phyloP scores from a whole-genome alignment of 202 grass and related monocot genomes.

The Hordeum pubiflorum region DNA sequence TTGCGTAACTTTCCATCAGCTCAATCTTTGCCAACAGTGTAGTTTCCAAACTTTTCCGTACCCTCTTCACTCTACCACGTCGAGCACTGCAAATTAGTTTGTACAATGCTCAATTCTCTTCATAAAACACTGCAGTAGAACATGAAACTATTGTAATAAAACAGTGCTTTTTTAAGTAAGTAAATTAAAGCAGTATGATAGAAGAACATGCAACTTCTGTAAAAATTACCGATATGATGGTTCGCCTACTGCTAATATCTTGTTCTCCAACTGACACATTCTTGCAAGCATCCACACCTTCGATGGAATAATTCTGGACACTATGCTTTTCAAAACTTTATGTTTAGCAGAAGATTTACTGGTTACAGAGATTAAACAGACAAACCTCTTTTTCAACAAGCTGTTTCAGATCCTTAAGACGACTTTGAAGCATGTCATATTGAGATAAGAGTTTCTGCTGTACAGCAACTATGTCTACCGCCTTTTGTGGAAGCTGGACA shows the following conservation, averaged over 20 bases:
- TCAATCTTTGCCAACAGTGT: conserved; percentile 69
- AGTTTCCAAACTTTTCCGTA: conserved; percentile 74
- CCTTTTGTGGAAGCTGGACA: conserved; percentile 72
- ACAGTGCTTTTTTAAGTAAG: not conserved
- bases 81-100: conserved; percentile 56
- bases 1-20: conserved; percentile 85
- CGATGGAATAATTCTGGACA: conserved; percentile 19
- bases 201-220: not conserved
- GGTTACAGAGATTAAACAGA: conserved; percentile 15
- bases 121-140: not conserved
- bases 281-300: conserved; percentile 96
- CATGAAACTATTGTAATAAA: conserved; percentile 13
- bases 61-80: conserved; percentile 74
- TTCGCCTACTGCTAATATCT: conserved; percentile 89
- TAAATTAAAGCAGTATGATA: not conserved
- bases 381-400: conserved; percentile 75
- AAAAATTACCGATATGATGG: conserved; percentile 83
- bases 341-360: conserved; percentile 2
- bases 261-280: conserved; percentile 93
- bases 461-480: conserved; percentile 66
- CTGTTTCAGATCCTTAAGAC: conserved; percentile 73
- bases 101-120: conserved; percentile 13
- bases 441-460: conserved; percentile 88
- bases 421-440: conserved; percentile 79
- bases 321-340: conserved; percentile 14